Percentiles rank a stretch among this genome's conserved stretches.
Evolutionary conservation across 1,139 yeast species (phyloP).

Genomic region (Scheffersomyces quercinus): DNA sequence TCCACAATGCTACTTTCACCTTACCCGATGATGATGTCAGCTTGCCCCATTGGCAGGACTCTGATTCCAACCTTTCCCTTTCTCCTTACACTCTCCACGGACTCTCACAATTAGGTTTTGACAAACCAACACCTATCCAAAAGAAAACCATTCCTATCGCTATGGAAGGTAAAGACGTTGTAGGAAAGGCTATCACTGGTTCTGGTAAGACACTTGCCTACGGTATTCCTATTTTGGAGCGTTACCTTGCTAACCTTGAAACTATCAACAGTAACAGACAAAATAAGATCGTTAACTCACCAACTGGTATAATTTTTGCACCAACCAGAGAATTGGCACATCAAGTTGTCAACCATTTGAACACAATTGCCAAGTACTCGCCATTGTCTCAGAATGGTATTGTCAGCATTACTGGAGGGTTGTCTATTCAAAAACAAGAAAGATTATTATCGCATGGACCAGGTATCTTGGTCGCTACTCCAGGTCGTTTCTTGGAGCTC

Average conservation of each 20-base stretch:
- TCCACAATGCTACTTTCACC: conserved; percentile 24
- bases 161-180: conserved; percentile 70
- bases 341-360: conserved; percentile 83
- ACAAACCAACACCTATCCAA: conserved; percentile 83
- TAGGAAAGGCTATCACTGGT: conserved; percentile 98
- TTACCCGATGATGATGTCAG: conserved; percentile 45
- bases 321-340: conserved; percentile 97
- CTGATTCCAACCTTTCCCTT: conserved; percentile 31
- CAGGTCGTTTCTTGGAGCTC: conserved; percentile 88
- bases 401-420: conserved; percentile 89
- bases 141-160: conserved; percentile 74
- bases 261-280: conserved; percentile 23
- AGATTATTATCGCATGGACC: conserved; percentile 75
- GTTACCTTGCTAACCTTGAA: conserved; percentile 37
- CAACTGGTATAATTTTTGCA: conserved; percentile 81
- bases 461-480: conserved; percentile 88
- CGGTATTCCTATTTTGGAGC: conserved; percentile 90
- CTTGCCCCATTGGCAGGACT: conserved; percentile 61
- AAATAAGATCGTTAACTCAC: conserved; percentile 35
- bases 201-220: conserved; percentile 97
- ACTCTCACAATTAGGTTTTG: conserved; percentile 57
- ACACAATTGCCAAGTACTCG: conserved; percentile 58
- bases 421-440: conserved; percentile 90
- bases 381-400: conserved; percentile 61
- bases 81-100: conserved; percentile 61